Conservation (phyloP, 352 stramenopile genomes). For the Lagenidium sp. region DNA sequence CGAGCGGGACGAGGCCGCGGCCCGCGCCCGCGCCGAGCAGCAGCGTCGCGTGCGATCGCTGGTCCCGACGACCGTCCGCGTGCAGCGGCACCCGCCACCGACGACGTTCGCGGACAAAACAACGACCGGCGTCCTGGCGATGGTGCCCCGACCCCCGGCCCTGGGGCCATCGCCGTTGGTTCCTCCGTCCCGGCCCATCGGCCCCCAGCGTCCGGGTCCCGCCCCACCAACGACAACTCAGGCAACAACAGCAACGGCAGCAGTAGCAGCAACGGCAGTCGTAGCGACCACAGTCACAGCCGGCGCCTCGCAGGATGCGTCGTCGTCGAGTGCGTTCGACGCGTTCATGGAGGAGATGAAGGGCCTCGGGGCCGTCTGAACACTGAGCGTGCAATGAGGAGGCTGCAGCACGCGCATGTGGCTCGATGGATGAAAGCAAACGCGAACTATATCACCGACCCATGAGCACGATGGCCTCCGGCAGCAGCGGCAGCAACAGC, state of each 20-base stretch:
- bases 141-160: conserved; percentile 1
- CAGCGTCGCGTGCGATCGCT: conserved; percentile 41
- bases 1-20: no score
- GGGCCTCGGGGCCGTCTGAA: conserved; percentile 10
- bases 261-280: no score
- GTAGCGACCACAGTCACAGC: not conserved
- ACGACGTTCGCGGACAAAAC: conserved; percentile 1
- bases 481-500: no score
- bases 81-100: conserved; percentile 30
- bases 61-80: conserved; percentile 45
- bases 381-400: no score
- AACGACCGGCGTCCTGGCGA: conserved; percentile 13
- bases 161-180: not conserved
- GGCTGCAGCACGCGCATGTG: no score
- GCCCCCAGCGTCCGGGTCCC: no score
- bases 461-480: no score
- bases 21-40: conserved; percentile 25
- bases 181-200: not conserved
- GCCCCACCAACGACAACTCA: no score
- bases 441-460: no score
- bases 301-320: not conserved
- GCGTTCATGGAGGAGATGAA: conserved; percentile 72
- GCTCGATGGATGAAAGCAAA: no score
- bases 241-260: no score
- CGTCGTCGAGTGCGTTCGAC: conserved; percentile 48